Percentiles rank a stretch among this genome's conserved stretches.
Evolutionary conservation across 1,284 basidiomycete genomes (phyloP).

Genomic region (Tilletia horrida): DNA sequence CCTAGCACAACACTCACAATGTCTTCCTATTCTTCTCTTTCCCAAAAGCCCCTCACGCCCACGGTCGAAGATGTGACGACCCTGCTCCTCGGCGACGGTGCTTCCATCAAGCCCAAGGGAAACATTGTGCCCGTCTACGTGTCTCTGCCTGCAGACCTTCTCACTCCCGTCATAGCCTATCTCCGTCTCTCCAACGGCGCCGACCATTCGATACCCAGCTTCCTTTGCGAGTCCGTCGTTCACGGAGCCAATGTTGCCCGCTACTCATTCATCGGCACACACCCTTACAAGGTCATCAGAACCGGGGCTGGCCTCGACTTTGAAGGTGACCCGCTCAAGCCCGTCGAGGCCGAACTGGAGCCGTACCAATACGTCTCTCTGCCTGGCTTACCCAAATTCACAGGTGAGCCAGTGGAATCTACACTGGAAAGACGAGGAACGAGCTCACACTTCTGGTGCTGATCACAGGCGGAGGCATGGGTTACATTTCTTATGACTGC

Average conservation of each 20-base stretch:
- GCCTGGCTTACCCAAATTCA: conserved; percentile 88
- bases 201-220: conserved; percentile 59
- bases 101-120: conserved; percentile 57
- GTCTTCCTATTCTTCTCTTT: conserved; percentile 15
- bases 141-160: conserved; percentile 87
- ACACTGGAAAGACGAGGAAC: no score
- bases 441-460: no score
- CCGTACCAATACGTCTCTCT: conserved; percentile 85
- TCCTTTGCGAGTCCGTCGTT: conserved; percentile 63
- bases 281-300: conserved; percentile 86
- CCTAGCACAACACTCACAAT: not conserved
- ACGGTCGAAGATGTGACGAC: conserved; percentile 42
- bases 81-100: conserved; percentile 31
- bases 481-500: conserved; percentile 95
- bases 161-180: conserved; percentile 96
- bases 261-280: conserved; percentile 91
- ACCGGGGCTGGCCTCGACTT: conserved; percentile 79
- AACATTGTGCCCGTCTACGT: conserved; percentile 91
- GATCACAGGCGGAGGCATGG: conserved; percentile 83
- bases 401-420: conserved; percentile 59
- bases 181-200: conserved; percentile 87
- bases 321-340: conserved; percentile 79
- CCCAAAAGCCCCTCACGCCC: conserved; percentile 36
- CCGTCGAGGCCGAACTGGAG: conserved; percentile 80
- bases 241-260: conserved; percentile 86